Base-by-base conservation (phyloP, 345 rosid genomes). In the Eutrema japonicum region DNA sequence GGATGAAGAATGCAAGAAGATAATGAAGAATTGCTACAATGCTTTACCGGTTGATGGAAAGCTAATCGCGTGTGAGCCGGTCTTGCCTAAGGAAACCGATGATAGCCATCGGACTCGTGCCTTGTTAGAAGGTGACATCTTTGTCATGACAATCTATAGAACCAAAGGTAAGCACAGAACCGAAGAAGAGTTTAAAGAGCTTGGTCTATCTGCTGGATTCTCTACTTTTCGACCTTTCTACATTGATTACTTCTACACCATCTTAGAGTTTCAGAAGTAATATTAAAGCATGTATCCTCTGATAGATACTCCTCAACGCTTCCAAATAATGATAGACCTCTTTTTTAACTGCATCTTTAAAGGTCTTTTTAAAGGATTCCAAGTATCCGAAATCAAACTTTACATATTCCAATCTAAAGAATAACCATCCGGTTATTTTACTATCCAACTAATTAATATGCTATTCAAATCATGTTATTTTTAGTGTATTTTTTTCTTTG, bases 151-250 rank as follows among this genome's bases (percentile, higher is more conserved):
- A 11, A 78, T 90, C 12, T 89, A 90, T 59, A 83, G 91, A 71
- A 78, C 89, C 63, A 87, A 90, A 80, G 96, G 97, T 22, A 89
- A 86, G 83, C 90, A 86, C 27, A 84, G 96, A 75, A 90, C 97
- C 0, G 89, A 85, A 74, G 77, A 85, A 68, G 92, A 91, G 68
- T 88, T 84, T 72, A 80, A 64, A 76, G 82, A 85, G 77, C 82
- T 93, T 2, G 97, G 94, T 36, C 78, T 78, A 8, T 68, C 89
- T 4, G 84, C 80, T 2, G 96, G 97, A 58, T 93, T 93, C 82
- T 66, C 85, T 42, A 45, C 52, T 36, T 86, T 91, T 70, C 80
- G 50, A 52, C 80, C 88, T 6, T 70, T 84, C 66, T 74, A 82
- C 65, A 37, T 86, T 4, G 97, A 91, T 75, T 55, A 85, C 73